Conservation (phyloP, 352 stramenopile species). For the Phytophthora pluvialis region DNA sequence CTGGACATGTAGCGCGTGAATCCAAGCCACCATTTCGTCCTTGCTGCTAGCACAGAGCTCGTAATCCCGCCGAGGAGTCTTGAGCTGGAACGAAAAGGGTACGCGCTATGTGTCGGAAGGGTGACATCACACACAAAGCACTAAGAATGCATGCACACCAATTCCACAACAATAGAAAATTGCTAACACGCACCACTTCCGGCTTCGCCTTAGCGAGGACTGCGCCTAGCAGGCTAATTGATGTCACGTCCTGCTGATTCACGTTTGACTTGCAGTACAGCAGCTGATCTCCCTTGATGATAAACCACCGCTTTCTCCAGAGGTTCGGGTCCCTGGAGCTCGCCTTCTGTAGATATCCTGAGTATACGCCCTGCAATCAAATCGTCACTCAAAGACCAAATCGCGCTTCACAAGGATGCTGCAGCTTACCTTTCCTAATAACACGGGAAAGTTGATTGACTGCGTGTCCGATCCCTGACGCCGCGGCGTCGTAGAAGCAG, state of each 20-base stretch:
- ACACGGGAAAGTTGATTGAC: conserved; percentile 67
- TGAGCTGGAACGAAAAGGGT: conserved; percentile 80
- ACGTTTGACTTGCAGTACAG: conserved; percentile 86
- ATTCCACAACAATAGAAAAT: neutral
- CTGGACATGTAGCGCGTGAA: conserved; percentile 81
- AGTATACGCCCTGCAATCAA: conserved; percentile 63
- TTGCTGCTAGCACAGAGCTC: conserved; percentile 82
- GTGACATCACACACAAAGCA: neutral
- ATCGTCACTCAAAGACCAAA: neutral
- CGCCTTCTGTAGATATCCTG: conserved; percentile 82
- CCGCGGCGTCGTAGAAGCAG: conserved; percentile 13
- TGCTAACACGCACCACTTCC: conserved; percentile 61
- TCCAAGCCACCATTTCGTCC: conserved; percentile 84
- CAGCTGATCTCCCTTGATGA: conserved; percentile 86
- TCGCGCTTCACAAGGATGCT: neutral
- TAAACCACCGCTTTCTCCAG: conserved; percentile 88
- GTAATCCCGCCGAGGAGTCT: conserved; percentile 74
- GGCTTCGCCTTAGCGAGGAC: conserved; percentile 77
- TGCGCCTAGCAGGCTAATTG: conserved; percentile 78
- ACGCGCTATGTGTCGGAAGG: conserved; percentile 46
- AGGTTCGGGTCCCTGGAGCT: conserved; percentile 81
- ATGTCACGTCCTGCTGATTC: conserved; percentile 84
- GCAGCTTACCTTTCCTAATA: conserved; percentile 68
- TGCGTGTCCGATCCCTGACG: conserved; percentile 45
- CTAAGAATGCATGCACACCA: conserved; percentile 7